Base-by-base conservation (phyloP, 2,329 filamentous ascomycete species). In the Graphium sp. region DNA sequence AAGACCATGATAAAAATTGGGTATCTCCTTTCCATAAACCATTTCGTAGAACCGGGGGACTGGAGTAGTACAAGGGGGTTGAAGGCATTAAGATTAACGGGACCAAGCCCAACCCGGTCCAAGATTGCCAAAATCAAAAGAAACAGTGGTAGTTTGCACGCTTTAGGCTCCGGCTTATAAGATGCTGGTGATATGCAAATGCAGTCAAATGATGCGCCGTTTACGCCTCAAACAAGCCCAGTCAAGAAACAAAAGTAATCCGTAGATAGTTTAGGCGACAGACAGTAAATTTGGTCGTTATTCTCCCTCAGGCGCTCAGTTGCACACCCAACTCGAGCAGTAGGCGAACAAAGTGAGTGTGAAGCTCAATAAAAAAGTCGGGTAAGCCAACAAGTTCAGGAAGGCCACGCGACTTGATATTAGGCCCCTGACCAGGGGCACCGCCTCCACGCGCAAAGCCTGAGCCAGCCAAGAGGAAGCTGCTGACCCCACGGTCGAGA, bases 341-440 rank as follows among this genome's bases (percentile, higher is more conserved):
- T 22, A 78, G 52, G 41, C 62, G 59, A 16, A 77, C 73, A 41
- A 78, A 78, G 36, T 61, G 59, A 22, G 60, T 53, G 45, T 78
- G 73, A 34, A 78, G 49, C 50, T 75, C 65, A 32, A 77, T 66
- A 38, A 78, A 78, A 41, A 78, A 73, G 42, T 77, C 72, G 5
- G 73, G 70, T 39, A 69, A 53, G 13, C 73, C 73, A 17, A 75
- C 67, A 22, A 78, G 54, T 48, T 78, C 73, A 1, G 73, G 68
- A 27, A 78, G 50, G 3, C 73, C 71, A 22, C 68, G 61, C 22
- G 69, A 60, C 37, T 65, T 70, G 23, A 65, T 55, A 14, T 62
- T 56, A 18, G 68, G 60, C 18, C 63, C 64, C 24, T 63, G 60
- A 12, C 64, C 66, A 0, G 61, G 64, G 27, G 58, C 59, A 17